Base-by-base conservation (phyloP, 768 basidiomycete species). In the Tricholoma matsutake region DNA sequence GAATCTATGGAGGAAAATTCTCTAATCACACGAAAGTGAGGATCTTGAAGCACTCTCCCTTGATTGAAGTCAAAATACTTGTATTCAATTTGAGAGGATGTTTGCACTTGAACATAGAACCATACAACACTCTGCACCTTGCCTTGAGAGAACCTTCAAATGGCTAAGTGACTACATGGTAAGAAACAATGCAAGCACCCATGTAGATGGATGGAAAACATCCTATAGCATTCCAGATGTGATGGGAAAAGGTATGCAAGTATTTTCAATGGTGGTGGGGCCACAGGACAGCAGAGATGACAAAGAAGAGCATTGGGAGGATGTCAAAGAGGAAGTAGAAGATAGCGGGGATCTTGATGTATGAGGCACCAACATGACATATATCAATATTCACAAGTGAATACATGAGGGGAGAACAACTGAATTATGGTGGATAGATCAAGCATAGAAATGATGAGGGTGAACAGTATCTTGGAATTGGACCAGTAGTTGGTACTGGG, bases 1-100 rank as follows among this genome's bases (percentile, higher is more conserved):
- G 67, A 0, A 73, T 75, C 0, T 73, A 79, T 62, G 71, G 72
- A 1, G 77, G 77, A 0, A 68, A 70, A 7, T 70, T 61, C 5
- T 75, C 75, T 1, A 80, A 78, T 59, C 67, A 68, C n/a, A 74
- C 66, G 1, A 69, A 72, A 34, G 47, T 65, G 7, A 61, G 68
- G 0, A 75, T 81, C 9, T 57, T 77, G 2, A 59, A 67, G 8
- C 72, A 77, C 43, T 1, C 58, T 1, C 58, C 69, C 0, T 62
- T 79, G 0, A 71, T 79, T 28, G 66, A 76, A 11, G 63, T 74
- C n/a, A 71, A 9, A 67, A 63, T n/a, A 62, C 64, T 5, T 65
- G 64, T 3, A 35, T 59, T 0, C 68, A 71, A 25, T 60, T 75
- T 22, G 70, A 69, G 54, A 57, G 60, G 2, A 70, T 67, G 58